phyloP scores from a whole-genome alignment of 129 eudicot genomes.

The Calendula officinalis region DNA sequence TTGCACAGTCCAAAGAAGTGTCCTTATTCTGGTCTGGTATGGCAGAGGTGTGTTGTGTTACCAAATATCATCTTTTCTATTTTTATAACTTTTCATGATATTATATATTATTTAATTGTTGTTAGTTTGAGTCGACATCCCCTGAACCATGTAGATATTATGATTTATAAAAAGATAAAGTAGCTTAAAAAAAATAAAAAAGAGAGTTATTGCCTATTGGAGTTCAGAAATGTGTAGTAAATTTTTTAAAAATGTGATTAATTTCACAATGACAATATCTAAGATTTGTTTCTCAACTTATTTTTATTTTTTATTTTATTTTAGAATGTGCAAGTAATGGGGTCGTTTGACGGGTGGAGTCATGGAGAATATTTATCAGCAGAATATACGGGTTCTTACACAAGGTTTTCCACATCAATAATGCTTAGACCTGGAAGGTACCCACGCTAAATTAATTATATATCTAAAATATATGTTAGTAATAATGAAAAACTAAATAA shows the following conservation, averaged over 20 bases:
- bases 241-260: too few species aligned
- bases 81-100: not conserved
- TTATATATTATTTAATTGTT: not conserved
- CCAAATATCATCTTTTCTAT: not conserved
- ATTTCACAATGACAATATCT: too few species aligned
- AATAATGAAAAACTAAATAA: not conserved
- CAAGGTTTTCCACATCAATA: constrained; percentile 67
- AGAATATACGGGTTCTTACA: constrained; percentile 71
- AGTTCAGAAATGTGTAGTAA: too few species aligned
- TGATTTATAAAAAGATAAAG: too few species aligned
- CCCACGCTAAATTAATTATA: not conserved
- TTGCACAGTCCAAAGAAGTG: constrained; percentile 69
- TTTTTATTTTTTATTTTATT: too few species aligned
- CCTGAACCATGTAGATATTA: too few species aligned
- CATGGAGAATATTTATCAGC: constrained; percentile 89
- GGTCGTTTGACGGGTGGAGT: constrained; percentile 95
- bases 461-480: too few species aligned
- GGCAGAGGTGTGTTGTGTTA: constrained; percentile 63
- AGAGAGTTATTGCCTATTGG: too few species aligned
- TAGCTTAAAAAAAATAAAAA: too few species aligned
- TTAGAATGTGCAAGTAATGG: constrained; percentile 97
- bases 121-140: too few species aligned
- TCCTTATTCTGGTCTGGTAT: constrained; percentile 70
- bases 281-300: too few species aligned
- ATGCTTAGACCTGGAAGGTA: constrained; percentile 98